Percentiles rank a stretch among this genome's conserved stretches.
phyloP scores from a whole-genome alignment of 2,329 filamentous ascomycete genomes.

The Plectosphaerella cucumerina region DNA sequence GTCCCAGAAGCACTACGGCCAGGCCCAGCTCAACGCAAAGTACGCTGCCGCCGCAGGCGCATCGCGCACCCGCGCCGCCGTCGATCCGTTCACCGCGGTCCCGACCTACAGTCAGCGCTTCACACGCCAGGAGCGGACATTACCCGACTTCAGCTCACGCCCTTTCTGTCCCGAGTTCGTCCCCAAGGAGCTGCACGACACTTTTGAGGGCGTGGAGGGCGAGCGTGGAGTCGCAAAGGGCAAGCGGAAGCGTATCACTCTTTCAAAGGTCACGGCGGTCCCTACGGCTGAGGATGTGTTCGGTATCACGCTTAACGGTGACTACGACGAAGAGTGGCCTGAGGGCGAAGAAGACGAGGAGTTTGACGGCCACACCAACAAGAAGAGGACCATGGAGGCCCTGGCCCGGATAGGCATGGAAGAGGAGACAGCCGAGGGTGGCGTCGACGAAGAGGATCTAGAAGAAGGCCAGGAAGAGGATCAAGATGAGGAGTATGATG shows the following conservation, averaged over 20 bases:
- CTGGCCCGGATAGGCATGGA: conserved; percentile 38
- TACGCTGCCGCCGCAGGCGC: conserved; percentile 30
- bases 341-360: conserved; percentile 23
- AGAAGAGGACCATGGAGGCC: conserved; percentile 35
- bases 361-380: conserved; percentile 17
- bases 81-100: conserved; percentile 55
- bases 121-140: conserved; percentile 42
- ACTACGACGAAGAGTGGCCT: neutral
- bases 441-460: conserved; percentile 40
- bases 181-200: conserved; percentile 51
- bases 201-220: conserved; percentile 43
- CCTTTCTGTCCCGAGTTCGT: conserved; percentile 51
- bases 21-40: conserved; percentile 53
- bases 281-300: conserved; percentile 49
- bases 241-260: conserved; percentile 41
- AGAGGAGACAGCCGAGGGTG: conserved; percentile 33
- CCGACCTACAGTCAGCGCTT: conserved; percentile 56
- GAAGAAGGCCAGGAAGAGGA: conserved; percentile 42
- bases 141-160: conserved; percentile 49
- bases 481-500: conserved; percentile 48
- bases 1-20: conserved; percentile 44
- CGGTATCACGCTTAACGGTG: conserved; percentile 21
- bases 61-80: conserved; percentile 48
- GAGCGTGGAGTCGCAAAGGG: conserved; percentile 27
- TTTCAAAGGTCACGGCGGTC: conserved; percentile 42